A percentile compares a stretch with the other conserved stretches of the same genome.
Conservation (phyloP, 306 rosid genomes). For the Nissolia schottii region DNA sequence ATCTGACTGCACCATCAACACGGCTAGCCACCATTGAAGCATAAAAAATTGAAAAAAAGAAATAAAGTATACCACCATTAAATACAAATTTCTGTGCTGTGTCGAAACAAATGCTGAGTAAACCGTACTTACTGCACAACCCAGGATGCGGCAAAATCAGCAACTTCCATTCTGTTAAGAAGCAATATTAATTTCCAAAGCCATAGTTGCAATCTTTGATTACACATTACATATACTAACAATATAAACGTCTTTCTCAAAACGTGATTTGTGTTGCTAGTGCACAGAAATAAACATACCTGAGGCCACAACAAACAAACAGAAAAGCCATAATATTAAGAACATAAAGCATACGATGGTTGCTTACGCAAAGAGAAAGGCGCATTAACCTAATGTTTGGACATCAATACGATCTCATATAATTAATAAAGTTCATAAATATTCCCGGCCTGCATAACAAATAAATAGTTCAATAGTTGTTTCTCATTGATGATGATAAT, state of each 20-base stretch:
- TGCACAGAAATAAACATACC: not conserved
- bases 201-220: slow-evolving; percentile 6
- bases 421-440: not conserved
- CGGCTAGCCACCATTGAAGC: slow-evolving; percentile 35
- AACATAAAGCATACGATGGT: not conserved
- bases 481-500: not conserved
- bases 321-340: not conserved
- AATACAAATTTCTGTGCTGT: slow-evolving; percentile 18
- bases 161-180: slow-evolving; percentile 31
- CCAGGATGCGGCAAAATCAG: slow-evolving; percentile 11
- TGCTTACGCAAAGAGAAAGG: slow-evolving; percentile 15
- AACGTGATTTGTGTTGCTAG: not conserved
- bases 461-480: not conserved
- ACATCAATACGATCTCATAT: not conserved
- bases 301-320: not conserved
- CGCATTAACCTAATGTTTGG: not conserved
- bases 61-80: slow-evolving; percentile 12
- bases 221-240: not conserved
- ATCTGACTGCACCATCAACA: slow-evolving; percentile 50
- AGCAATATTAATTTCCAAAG: slow-evolving; percentile 9
- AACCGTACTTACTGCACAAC: slow-evolving; percentile 21
- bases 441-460: slow-evolving; percentile 11
- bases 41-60: slow-evolving; percentile 15
- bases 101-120: slow-evolving; percentile 15
- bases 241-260: not conserved